Base-by-base conservation (phyloP, 306 rosid genomes). In the Pterocarpus macrocarpus region DNA sequence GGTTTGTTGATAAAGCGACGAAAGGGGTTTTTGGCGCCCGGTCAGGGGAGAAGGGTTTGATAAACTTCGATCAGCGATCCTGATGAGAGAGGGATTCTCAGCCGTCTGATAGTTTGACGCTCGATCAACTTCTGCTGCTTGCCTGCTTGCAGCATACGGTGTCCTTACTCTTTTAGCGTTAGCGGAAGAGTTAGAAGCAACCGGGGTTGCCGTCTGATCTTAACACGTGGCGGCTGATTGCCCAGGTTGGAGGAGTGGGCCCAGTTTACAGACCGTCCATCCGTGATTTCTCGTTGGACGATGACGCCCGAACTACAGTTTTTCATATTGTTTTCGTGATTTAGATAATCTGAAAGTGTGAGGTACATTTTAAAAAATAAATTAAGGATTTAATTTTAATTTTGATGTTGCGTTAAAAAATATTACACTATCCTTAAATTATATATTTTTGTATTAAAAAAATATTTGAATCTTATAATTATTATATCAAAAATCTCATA, bases 11-110 rank as follows among this genome's bases (percentile, higher is more conserved):
- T 75, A 80, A 75, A 78, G 84, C 73, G 75, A 87, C 72, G 69
- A 85, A 85, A 82, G 81, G 82, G 89, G 87, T 75, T 89, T 94
- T 94, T 91, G 95, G 98, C 98, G 98, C 98, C 94, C 89, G 82
- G 76, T 61, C 86, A 71, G 83, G 85, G 49, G 38, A 53, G 53
- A 70, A 49, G 79, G 83, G 82, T 77, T 77, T 77, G 53, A 82
- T 82, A 64, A 77, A 36, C n/a, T 43, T 14, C 8, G 75, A 56
- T 68, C 16, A 67, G 53, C 56, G 14, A 82, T 69, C 41, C 1
- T 62, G 2, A 16, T 7, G 32, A 2, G 22, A 73, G 67, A 58
- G 43, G 15, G 53, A 12, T 22, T 73, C 32, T 16, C 17, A 30
- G 59, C 80, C 87, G 83, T 83, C 32, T 3, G 86, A 83, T 83